phyloP scores from a whole-genome alignment of 1,139 yeast genomes.

The Pichia sp. region DNA sequence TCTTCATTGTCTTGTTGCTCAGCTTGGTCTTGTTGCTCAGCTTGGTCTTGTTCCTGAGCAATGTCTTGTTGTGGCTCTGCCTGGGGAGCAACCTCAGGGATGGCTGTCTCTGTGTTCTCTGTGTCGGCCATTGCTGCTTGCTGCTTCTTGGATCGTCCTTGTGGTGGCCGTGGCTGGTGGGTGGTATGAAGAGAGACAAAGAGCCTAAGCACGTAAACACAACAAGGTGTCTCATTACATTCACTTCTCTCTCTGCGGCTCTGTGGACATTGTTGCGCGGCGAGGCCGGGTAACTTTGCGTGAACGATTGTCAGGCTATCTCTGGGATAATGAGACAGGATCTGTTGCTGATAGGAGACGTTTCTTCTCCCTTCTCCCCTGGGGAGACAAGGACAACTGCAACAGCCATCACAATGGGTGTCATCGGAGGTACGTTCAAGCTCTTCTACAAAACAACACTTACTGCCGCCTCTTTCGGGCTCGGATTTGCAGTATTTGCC shows the following conservation, averaged over 20 bases:
- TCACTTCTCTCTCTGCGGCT: too few relatives aligned
- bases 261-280: too few relatives aligned
- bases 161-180: neutral
- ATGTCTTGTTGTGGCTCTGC: neutral
- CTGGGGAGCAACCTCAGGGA: neutral
- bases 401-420: slow-evolving; percentile 7
- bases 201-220: too few relatives aligned
- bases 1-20: too few relatives aligned
- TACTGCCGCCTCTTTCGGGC: slow-evolving; percentile 34
- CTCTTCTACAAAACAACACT: slow-evolving; percentile 9
- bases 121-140: neutral
- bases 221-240: too few relatives aligned
- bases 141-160: neutral
- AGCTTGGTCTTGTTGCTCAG: too few relatives aligned
- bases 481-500: slow-evolving; percentile 46
- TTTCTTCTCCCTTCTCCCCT: too few relatives aligned
- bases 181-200: too few relatives aligned
- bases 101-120: neutral
- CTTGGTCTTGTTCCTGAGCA: neutral
- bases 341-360: too few relatives aligned
- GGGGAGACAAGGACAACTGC: too few relatives aligned
- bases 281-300: slow-evolving; percentile 1
- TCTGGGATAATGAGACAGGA: too few relatives aligned
- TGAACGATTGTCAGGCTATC: neutral
- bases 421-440: slow-evolving; percentile 1